phyloP scores from a whole-genome alignment of 257 asterid genomes.

The Salvia miltiorrhiza region DNA sequence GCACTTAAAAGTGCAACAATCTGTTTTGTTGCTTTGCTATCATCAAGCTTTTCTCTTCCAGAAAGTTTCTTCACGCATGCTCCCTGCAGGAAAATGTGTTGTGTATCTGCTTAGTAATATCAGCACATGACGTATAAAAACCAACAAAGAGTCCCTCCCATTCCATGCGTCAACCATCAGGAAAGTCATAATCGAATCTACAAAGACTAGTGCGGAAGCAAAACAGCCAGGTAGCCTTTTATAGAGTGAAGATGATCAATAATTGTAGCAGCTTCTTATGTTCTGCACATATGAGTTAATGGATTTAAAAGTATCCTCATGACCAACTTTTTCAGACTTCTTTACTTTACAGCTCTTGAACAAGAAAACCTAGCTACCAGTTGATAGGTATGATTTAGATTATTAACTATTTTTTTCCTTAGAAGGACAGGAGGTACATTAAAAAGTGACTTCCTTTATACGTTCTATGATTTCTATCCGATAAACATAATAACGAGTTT shows the following conservation, averaged over 20 bases:
- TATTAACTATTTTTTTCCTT: too few relatives aligned
- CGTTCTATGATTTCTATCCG: not conserved
- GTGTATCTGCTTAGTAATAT: conserved; percentile 11
- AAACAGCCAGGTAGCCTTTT: not conserved
- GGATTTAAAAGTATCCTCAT: not conserved
- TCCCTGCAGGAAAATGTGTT: conserved; percentile 55
- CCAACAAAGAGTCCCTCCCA: not conserved
- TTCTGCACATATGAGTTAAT: not conserved
- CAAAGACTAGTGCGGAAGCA: not conserved
- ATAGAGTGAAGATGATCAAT: not conserved
- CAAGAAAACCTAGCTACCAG: conserved; percentile 3
- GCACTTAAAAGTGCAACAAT: conserved; percentile 94
- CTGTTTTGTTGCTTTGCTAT: conserved; percentile 83
- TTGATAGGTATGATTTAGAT: not conserved
- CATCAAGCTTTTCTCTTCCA: conserved; percentile 82
- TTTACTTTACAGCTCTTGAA: not conserved
- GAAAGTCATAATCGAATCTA: not conserved
- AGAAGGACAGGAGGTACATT: not conserved
- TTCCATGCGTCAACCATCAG: not conserved
- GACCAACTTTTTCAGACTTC: not conserved
- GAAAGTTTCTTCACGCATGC: conserved; percentile 82
- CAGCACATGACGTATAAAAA: not conserved
- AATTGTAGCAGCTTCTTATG: not conserved
- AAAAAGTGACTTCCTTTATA: not conserved
- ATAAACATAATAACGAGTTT: not conserved